Conservation (phyloP, 2,329 filamentous ascomycete species). For the Neurospora crassa region DNA sequence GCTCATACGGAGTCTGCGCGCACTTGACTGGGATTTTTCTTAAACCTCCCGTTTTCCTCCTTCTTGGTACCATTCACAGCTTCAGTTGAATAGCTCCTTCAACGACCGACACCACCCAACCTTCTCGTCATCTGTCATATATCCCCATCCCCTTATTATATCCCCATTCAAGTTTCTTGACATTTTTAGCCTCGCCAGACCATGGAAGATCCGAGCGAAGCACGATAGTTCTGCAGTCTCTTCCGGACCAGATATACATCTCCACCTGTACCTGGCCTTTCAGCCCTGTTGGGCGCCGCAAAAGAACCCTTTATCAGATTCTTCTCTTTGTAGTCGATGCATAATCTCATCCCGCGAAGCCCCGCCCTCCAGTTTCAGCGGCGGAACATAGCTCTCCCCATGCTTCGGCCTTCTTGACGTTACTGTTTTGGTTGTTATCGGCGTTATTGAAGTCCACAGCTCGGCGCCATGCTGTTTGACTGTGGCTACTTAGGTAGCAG, state of each 20-base stretch:
- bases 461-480: neutral
- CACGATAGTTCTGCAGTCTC: conserved; percentile 1
- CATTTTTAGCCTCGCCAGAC: conserved; percentile 22
- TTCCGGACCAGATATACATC: neutral
- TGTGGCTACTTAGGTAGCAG: neutral
- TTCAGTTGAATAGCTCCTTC: conserved; percentile 20
- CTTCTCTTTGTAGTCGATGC: conserved; percentile 23
- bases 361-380: conserved; percentile 23
- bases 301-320: conserved; percentile 10
- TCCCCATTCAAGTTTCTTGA: conserved; percentile 33
- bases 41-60: neutral
- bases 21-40: conserved; percentile 1
- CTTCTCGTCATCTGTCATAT: conserved; percentile 24
- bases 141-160: conserved; percentile 18
- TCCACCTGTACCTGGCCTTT: neutral
- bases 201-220: conserved; percentile 23
- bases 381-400: conserved; percentile 28
- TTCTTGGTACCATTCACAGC: conserved; percentile 2
- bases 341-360: conserved; percentile 30
- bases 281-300: conserved; percentile 3
- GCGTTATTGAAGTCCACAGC: neutral
- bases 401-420: conserved; percentile 17
- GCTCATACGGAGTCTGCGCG: neutral
- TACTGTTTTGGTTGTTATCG: neutral
- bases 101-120: conserved; percentile 27